Conservation (phyloP, 1,139 yeast genomes). For the Debaryomyces fabryi region DNA sequence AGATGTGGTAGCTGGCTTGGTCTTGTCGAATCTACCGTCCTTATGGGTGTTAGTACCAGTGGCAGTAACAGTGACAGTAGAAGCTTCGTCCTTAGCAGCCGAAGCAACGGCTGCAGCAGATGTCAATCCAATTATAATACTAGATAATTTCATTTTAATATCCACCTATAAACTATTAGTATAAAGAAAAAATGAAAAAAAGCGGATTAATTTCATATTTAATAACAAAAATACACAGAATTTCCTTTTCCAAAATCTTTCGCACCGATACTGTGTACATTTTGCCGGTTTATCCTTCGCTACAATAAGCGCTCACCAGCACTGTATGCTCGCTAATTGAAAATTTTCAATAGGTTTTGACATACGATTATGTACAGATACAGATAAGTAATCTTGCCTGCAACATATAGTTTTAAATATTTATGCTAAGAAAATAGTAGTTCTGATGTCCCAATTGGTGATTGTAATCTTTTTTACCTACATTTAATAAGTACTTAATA, state of each 20-base stretch:
- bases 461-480: neutral
- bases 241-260: conserved; percentile 7
- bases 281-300: conserved; percentile 1
- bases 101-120: conserved; percentile 23
- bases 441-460: neutral
- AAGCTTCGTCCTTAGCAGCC: conserved; percentile 21
- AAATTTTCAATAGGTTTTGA: neutral
- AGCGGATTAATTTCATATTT: neutral
- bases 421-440: neutral
- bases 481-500: neutral
- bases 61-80: conserved; percentile 19
- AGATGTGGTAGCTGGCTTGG: conserved; percentile 31
- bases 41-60: conserved; percentile 38
- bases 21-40: conserved; percentile 52
- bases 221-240: conserved; percentile 5
- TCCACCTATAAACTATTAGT: neutral
- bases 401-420: neutral
- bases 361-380: neutral
- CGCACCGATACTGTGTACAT: conserved; percentile 2
- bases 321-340: neutral
- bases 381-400: neutral
- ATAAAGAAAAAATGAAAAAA: conserved; percentile 1
- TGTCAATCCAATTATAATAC: conserved; percentile 23
- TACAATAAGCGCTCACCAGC: conserved; percentile 5
- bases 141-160: conserved; percentile 25